These are phyloP conservation scores for Saxispiralis lemnorum DNA, from an alignment of 495 filamentous ascomycete species.

Conservation along the genomic window DNA sequence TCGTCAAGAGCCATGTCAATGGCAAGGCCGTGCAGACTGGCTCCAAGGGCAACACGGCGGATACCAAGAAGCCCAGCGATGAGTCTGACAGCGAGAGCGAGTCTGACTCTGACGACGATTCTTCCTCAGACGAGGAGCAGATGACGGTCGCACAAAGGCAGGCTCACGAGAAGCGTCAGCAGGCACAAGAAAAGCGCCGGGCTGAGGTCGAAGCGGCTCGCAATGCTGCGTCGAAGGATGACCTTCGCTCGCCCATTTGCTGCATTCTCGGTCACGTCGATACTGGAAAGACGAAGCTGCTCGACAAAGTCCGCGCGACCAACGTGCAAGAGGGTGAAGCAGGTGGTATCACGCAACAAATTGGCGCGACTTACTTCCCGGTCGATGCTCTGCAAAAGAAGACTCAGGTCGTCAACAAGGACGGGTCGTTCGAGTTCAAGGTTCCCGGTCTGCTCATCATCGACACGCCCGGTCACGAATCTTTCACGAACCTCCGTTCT, in stretches of 20 bases:
- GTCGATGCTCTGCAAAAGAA: slow-evolving; percentile 83
- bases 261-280: slow-evolving; percentile 99
- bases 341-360: slow-evolving; percentile 99
- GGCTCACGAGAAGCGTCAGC: slow-evolving; percentile 60
- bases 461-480: slow-evolving; percentile 99
- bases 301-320: slow-evolving; percentile 97
- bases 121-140: slow-evolving; percentile 48
- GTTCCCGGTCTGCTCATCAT: slow-evolving; percentile 93
- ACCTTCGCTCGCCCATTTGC: slow-evolving; percentile 94
- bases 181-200: slow-evolving; percentile 75
- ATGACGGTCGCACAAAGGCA: slow-evolving; percentile 48
- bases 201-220: slow-evolving; percentile 80
- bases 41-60: slow-evolving; percentile 8
- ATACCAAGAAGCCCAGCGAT: slow-evolving; percentile 10
- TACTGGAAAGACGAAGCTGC: slow-evolving; percentile 96
- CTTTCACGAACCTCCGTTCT: slow-evolving; percentile 93
- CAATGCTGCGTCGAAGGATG: slow-evolving; percentile 78
- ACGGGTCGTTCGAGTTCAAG: slow-evolving; percentile 87
- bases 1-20: slow-evolving; percentile 22
- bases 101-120: slow-evolving; percentile 36
- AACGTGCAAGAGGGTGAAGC: slow-evolving; percentile 99
- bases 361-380: slow-evolving; percentile 98
- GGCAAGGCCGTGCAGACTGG: slow-evolving; percentile 20
- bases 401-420: slow-evolving; percentile 80
- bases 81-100: slow-evolving; percentile 30